A percentile compares a stretch with the other conserved stretches of the same genome.
phyloP scores from a whole-genome alignment of 495 filamentous ascomycete genomes.

The Penicillium macrosclerotiorum region DNA sequence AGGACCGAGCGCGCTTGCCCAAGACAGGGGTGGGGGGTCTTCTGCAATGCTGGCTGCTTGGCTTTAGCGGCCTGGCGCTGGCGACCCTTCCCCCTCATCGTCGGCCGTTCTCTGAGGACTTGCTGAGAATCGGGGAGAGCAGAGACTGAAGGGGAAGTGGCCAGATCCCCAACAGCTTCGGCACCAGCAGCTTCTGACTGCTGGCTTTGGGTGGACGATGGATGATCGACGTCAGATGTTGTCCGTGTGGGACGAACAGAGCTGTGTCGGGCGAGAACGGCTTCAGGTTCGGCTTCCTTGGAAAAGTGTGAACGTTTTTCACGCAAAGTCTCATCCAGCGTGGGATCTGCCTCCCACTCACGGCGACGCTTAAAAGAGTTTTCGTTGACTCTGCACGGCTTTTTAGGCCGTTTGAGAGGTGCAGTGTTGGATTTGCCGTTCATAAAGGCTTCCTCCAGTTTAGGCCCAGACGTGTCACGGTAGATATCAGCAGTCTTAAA shows the following conservation, averaged over 20 bases:
- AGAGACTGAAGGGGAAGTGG: background rate
- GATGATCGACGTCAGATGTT: no score
- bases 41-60: background rate
- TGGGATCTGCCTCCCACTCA: conserved; percentile 27
- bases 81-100: background rate
- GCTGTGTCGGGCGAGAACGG: conserved; percentile 8
- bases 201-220: background rate
- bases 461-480: conserved; percentile 22
- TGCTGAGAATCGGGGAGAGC: background rate
- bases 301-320: conserved; percentile 30
- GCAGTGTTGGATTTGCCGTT: conserved; percentile 33
- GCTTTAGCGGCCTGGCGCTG: background rate
- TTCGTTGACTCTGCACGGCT: conserved; percentile 18
- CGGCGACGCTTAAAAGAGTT: conserved; percentile 24
- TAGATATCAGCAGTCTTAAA: conserved; percentile 25
- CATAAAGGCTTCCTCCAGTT: conserved; percentile 18
- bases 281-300: conserved; percentile 14
- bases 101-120: background rate
- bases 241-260: no score
- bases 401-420: conserved; percentile 24
- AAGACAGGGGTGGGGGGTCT: background rate
- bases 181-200: background rate
- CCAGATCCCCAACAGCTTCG: background rate
- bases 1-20: conserved; percentile 11
- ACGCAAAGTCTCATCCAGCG: conserved; percentile 22